A percentile compares a stretch with the other conserved stretches of the same genome.
These are phyloP conservation scores for Termitomyces sp. DNA, from an alignment of 768 basidiomycete species.

Conservation along the genomic window DNA sequence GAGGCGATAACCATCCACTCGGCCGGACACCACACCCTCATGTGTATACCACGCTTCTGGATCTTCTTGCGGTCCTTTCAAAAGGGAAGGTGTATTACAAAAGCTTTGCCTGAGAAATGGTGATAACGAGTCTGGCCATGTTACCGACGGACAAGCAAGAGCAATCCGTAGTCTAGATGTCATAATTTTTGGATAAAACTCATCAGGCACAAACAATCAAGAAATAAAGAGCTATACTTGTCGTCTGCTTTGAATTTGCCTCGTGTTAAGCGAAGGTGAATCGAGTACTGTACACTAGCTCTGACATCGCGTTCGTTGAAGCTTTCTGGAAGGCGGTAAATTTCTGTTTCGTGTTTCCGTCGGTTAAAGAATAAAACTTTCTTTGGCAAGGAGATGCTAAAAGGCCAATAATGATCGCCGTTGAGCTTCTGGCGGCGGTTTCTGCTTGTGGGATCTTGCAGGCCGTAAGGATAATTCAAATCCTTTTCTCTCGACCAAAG, in stretches of 20 bases:
- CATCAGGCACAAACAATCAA: background rate
- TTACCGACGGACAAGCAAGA: constrained; percentile 28
- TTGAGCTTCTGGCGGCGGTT: constrained; percentile 22
- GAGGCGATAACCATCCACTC: constrained; percentile 21
- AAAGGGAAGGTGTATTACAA: constrained; percentile 26
- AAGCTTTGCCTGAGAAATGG: constrained; percentile 27
- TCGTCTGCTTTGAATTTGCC: constrained; percentile 28
- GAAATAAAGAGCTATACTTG: constrained; percentile 16
- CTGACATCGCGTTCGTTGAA: constrained; percentile 32
- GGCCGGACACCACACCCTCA: constrained; percentile 22
- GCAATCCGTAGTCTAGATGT: constrained; percentile 22
- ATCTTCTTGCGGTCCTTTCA: constrained; percentile 29
- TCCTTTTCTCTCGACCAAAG: constrained; percentile 34
- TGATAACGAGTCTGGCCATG: constrained; percentile 23
- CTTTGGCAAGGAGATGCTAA: constrained; percentile 33
- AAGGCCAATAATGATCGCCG: constrained; percentile 31
- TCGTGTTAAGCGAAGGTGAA: constrained; percentile 24
- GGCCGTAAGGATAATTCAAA: constrained; percentile 14
- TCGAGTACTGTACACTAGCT: constrained; percentile 30
- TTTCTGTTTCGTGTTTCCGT: constrained; percentile 13
- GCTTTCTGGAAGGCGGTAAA: constrained; percentile 30
- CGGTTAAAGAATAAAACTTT: constrained; percentile 19
- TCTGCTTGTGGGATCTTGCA: constrained; percentile 1
- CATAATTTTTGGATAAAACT: background rate
- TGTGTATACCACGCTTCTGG: constrained; percentile 34